Conservation (phyloP, 768 basidiomycete genomes). For the Thelephora aurantiotincta region DNA sequence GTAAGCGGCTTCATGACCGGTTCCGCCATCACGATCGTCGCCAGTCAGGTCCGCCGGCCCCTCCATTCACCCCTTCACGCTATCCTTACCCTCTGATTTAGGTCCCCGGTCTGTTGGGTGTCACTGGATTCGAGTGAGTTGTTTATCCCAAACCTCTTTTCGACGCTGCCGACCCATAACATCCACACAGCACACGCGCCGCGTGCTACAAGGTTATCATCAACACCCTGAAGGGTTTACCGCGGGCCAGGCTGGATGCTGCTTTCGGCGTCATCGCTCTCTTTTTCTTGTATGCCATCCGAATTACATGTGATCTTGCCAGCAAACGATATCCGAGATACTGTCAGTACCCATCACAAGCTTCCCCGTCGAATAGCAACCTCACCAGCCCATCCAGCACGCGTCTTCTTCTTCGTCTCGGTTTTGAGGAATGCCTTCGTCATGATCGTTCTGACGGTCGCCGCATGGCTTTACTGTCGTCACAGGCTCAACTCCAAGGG, state of each 20-base stretch:
- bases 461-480: constrained; percentile 75
- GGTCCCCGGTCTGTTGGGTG: constrained; percentile 81
- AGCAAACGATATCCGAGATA: constrained; percentile 45
- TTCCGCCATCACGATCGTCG: constrained; percentile 85
- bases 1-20: constrained; percentile 95
- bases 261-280: constrained; percentile 81
- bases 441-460: constrained; percentile 73
- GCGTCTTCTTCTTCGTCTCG: constrained; percentile 63
- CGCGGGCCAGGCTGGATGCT: constrained; percentile 60
- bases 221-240: constrained; percentile 79
- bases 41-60: constrained; percentile 37
- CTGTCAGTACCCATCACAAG: constrained; percentile 22
- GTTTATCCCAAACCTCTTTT: too few species aligned
- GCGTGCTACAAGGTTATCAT: constrained; percentile 82
- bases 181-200: constrained; percentile 54
- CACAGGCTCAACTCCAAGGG: constrained; percentile 41
- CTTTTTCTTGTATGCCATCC: constrained; percentile 53
- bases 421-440: constrained; percentile 80
- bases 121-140: constrained; percentile 68
- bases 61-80: background rate
- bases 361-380: background rate
- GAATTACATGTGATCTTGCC: constrained; percentile 35
- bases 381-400: constrained; percentile 24
- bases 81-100: background rate
- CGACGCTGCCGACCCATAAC: too few species aligned